Evolutionary conservation across 148 eudicot species (phyloP).

Genomic region (Vaccinium vitisidaea): DNA sequence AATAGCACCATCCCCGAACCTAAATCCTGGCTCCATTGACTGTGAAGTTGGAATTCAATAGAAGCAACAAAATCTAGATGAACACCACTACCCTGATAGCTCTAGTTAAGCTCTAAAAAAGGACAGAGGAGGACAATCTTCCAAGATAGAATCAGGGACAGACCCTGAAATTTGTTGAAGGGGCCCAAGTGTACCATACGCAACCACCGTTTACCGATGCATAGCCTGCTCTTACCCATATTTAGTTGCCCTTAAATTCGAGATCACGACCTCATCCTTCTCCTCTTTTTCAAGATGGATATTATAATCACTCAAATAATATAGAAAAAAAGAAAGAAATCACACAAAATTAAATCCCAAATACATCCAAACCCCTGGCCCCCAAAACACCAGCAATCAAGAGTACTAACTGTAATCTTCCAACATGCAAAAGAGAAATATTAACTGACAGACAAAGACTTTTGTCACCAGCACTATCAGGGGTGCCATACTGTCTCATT

Average conservation of each 20-base stretch:
- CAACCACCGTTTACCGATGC: neutral
- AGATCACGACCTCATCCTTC: neutral
- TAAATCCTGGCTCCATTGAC: neutral
- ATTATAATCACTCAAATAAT: neutral
- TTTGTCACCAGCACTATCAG: neutral
- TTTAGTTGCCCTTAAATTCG: neutral
- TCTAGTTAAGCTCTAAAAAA: neutral
- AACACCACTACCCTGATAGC: neutral
- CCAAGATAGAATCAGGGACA: too few relatives aligned
- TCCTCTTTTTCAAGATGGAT: neutral
- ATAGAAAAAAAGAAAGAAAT: too few relatives aligned
- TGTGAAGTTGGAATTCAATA: too few relatives aligned
- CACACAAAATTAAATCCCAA: neutral
- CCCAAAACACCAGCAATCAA: neutral
- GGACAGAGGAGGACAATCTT: too few relatives aligned
- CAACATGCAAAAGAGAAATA: neutral
- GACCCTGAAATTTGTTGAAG: neutral
- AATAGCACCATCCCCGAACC: too few relatives aligned
- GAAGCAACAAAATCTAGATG: neutral
- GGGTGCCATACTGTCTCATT: too few relatives aligned
- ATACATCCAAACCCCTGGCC: neutral
- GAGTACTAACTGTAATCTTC: neutral
- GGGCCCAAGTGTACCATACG: neutral
- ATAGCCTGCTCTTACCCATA: neutral
- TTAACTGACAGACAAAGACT: neutral